These are phyloP conservation scores for Paramecium caudatum DNA, from an alignment of 73 alveolate genomes.

Conservation along the genomic window DNA sequence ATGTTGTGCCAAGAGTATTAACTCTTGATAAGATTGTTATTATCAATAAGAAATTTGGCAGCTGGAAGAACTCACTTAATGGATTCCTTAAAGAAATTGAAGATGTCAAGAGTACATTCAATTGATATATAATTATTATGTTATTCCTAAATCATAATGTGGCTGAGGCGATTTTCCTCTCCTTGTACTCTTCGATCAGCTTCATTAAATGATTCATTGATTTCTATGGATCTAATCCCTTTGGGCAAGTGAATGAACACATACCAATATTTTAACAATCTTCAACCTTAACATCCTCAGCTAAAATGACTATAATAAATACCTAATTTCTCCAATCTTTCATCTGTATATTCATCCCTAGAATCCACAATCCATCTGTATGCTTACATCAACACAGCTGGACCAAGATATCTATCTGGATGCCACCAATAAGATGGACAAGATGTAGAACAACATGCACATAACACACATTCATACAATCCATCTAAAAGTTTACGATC, in stretches of 20 bases:
- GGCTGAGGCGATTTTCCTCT: constrained; percentile 74
- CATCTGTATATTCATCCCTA: constrained; percentile 97
- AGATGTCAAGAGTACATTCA: constrained; percentile 52
- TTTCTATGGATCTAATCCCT: constrained; percentile 85
- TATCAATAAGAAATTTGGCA: constrained; percentile 68
- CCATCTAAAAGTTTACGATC: constrained; percentile 95
- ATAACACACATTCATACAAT: constrained; percentile 92
- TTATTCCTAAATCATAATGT: too few relatives aligned
- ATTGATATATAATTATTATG: constrained; percentile 66
- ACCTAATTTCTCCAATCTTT: constrained; percentile 86
- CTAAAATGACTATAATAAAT: constrained; percentile 13
- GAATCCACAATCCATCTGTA: constrained; percentile 98
- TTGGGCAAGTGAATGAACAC: constrained; percentile 95
- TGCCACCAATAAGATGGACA: constrained; percentile 99
- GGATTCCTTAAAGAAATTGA: constrained; percentile 58
- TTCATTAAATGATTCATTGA: constrained; percentile 86
- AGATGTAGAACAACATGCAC: constrained; percentile 97
- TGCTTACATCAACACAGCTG: constrained; percentile 95
- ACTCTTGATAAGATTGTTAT: constrained; percentile 58
- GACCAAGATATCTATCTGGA: constrained; percentile 97
- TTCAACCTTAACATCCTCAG: constrained; percentile 90
- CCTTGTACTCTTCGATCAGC: constrained; percentile 81
- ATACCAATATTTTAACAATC: constrained; percentile 94
- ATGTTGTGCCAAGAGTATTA: constrained; percentile 75
- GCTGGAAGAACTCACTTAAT: constrained; percentile 60